phyloP scores from a whole-genome alignment of 148 eudicot species.

The Chenopodium berlandieri region DNA sequence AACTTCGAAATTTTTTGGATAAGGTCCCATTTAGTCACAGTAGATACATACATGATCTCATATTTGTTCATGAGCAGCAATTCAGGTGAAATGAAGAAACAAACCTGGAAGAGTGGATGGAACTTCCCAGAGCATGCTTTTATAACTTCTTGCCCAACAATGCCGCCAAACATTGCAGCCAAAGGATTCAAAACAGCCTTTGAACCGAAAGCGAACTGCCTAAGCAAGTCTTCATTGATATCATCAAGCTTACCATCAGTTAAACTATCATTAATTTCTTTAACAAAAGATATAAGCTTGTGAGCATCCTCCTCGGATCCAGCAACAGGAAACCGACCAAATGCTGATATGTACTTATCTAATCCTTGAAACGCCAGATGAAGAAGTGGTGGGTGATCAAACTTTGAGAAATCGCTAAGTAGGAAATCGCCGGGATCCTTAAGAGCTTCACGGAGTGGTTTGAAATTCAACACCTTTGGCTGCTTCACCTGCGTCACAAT shows the following conservation, averaged over 20 bases:
- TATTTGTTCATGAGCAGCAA: background rate
- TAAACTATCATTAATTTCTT: conserved; percentile 39
- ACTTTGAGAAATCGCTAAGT: conserved; percentile 72
- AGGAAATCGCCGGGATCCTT: conserved; percentile 71
- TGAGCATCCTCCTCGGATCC: conserved; percentile 75
- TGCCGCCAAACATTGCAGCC: conserved; percentile 89
- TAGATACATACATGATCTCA: background rate
- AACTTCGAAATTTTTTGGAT: background rate
- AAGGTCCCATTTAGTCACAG: background rate
- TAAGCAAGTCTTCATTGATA: conserved; percentile 51
- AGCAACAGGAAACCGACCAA: conserved; percentile 64
- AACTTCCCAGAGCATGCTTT: conserved; percentile 87
- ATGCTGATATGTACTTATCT: conserved; percentile 48
- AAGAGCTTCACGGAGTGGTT: conserved; percentile 53
- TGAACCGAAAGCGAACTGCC: conserved; percentile 66
- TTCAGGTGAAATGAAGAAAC: conserved; percentile 2
- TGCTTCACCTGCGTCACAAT: conserved; percentile 76
- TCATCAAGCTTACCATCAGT: conserved; percentile 49
- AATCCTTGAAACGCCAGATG: conserved; percentile 73
- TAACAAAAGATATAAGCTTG: conserved; percentile 45
- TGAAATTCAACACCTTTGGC: conserved; percentile 64
- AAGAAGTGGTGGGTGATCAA: conserved; percentile 68
- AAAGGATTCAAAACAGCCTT: conserved; percentile 69
- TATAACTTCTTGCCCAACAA: conserved; percentile 82
- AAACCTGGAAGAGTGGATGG: conserved; percentile 75